These are phyloP conservation scores for Cylindrotheca fusiformis DNA, from an alignment of 108 stramenopile species.

Conservation along the genomic window DNA sequence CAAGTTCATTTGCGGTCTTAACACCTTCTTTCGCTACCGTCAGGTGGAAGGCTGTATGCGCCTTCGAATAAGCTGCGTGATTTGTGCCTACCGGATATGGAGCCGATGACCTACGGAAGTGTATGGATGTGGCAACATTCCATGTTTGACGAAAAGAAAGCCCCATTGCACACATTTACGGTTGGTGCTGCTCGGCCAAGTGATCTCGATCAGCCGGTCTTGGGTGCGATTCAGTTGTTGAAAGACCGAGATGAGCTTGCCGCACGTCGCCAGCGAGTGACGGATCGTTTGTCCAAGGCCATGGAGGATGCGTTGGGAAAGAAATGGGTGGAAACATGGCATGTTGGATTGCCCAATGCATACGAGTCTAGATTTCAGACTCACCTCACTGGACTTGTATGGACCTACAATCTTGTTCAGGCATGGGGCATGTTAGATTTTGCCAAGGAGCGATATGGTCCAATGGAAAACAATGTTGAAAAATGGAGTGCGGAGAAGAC, in stretches of 20 bases:
- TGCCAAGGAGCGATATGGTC: slow-evolving; percentile 69
- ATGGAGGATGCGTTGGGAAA: slow-evolving; percentile 61
- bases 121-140: slow-evolving; percentile 66
- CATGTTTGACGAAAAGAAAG: slow-evolving; percentile 21
- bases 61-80: slow-evolving; percentile 67
- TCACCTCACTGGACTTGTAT: slow-evolving; percentile 73
- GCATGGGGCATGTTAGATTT: slow-evolving; percentile 76
- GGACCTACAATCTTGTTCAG: slow-evolving; percentile 73
- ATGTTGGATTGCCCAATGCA: slow-evolving; percentile 73
- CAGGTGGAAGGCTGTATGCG: slow-evolving; percentile 68
- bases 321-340: slow-evolving; percentile 68
- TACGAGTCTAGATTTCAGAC: slow-evolving; percentile 39
- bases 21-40: neutral
- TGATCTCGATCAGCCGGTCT: slow-evolving; percentile 71
- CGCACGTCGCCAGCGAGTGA: slow-evolving; percentile 23
- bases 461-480: slow-evolving; percentile 39
- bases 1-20: slow-evolving; percentile 1
- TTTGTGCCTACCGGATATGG: slow-evolving; percentile 70
- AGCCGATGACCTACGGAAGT: slow-evolving; percentile 66
- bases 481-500: slow-evolving; percentile 58
- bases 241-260: slow-evolving; percentile 32
- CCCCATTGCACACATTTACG: slow-evolving; percentile 58
- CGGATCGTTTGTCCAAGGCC: slow-evolving; percentile 46
- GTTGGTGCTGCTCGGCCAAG: slow-evolving; percentile 70
- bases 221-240: slow-evolving; percentile 43